These are phyloP conservation scores for Erythrophleum fordii DNA, from an alignment of 306 rosid genomes.

Conservation along the genomic window DNA sequence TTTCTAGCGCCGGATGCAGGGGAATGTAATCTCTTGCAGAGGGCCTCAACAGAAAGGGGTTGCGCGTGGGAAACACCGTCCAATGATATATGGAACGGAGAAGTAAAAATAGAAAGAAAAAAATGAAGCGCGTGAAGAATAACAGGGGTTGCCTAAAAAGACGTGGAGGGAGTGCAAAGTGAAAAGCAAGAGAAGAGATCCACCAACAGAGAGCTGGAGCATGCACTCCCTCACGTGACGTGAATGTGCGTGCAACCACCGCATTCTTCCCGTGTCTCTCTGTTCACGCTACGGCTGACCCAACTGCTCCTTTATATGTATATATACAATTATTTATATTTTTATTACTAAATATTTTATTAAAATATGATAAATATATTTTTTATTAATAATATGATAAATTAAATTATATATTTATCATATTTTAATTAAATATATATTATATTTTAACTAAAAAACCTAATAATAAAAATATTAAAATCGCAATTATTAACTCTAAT, in stretches of 20 bases:
- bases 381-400: too few species aligned
- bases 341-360: too few species aligned
- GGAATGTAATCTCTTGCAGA: background rate
- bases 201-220: background rate
- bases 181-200: background rate
- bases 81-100: background rate
- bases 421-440: too few species aligned
- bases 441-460: too few species aligned
- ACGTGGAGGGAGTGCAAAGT: background rate
- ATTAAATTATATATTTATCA: too few species aligned
- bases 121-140: background rate
- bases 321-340: too few species aligned
- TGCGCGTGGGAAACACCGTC: background rate
- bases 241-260: background rate
- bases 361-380: too few species aligned
- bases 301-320: too few species aligned
- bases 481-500: too few species aligned
- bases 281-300: too few species aligned
- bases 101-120: too few species aligned
- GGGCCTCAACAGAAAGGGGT: background rate
- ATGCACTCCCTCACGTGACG: background rate
- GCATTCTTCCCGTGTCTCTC: background rate
- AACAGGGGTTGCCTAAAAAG: background rate
- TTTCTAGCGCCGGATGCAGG: background rate
- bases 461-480: too few species aligned